These are phyloP conservation scores for Pythium scleroteichum DNA, from an alignment of 352 stramenopile genomes.

Conservation along the genomic window DNA sequence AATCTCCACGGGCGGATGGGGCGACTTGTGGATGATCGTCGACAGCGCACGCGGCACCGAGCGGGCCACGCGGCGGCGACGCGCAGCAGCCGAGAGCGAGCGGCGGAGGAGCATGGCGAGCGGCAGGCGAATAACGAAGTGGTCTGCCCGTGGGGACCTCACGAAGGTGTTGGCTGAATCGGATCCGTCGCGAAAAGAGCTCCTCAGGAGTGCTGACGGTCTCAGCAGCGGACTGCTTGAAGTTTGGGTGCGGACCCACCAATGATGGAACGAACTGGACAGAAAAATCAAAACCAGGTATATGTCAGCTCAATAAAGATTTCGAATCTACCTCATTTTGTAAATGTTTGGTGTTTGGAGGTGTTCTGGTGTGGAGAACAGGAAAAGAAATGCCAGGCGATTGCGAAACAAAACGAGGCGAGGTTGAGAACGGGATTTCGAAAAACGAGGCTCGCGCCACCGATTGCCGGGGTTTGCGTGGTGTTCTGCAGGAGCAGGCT, in stretches of 20 bases:
- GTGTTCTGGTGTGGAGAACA: constrained; percentile 11
- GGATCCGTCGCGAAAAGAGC: background rate
- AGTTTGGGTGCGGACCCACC: background rate
- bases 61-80: constrained; percentile 4
- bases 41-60: constrained; percentile 28
- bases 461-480: too few relatives aligned
- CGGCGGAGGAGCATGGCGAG: constrained; percentile 12
- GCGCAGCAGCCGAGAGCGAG: constrained; percentile 11
- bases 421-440: constrained; percentile 5
- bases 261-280: background rate
- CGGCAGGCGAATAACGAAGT: constrained; percentile 8
- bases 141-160: background rate
- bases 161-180: constrained; percentile 12
- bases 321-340: too few relatives aligned
- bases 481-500: too few relatives aligned
- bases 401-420: constrained; percentile 9
- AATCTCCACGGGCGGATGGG: constrained; percentile 28
- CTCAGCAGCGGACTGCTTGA: constrained; percentile 5
- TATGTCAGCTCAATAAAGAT: background rate
- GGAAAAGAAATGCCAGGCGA: background rate
- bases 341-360: background rate
- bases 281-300: constrained; percentile 1
- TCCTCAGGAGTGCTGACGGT: too few relatives aligned
- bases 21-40: constrained; percentile 50
- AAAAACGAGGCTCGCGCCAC: constrained; percentile 4